Percentiles rank a stretch among this genome's conserved stretches.
Conservation (phyloP, 257 asterid species). For the Capsicum pubescens region DNA sequence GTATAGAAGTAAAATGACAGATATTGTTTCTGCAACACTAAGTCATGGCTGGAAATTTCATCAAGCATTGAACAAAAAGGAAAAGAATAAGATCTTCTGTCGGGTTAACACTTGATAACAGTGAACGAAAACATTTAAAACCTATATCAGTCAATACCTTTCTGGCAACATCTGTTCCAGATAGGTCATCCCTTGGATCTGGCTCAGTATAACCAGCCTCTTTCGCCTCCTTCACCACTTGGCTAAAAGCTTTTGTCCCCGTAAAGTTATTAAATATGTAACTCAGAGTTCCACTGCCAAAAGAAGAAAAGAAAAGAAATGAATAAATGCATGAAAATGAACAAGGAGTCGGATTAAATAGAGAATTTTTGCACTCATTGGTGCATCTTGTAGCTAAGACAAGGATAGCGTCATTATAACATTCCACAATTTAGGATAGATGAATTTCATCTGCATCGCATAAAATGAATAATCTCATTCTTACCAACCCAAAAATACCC, state of each 20-base stretch:
- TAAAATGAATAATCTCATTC: background rate
- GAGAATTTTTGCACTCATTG: constrained; percentile 22
- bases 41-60: background rate
- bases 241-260: constrained; percentile 76
- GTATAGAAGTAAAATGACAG: constrained; percentile 1
- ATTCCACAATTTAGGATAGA: background rate
- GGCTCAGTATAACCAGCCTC: constrained; percentile 98
- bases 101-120: background rate
- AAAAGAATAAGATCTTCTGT: background rate
- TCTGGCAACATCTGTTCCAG: constrained; percentile 98
- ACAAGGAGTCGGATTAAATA: background rate
- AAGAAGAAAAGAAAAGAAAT: constrained; percentile 5
- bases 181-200: constrained; percentile 97
- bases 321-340: constrained; percentile 15
- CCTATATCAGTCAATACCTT: constrained; percentile 56
- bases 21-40: background rate
- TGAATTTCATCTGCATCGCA: constrained; percentile 2
- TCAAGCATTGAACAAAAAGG: background rate
- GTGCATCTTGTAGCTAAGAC: background rate
- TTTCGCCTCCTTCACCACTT: constrained; percentile 93
- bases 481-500: constrained; percentile 90
- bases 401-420: constrained; percentile 12
- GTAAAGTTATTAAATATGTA: constrained; percentile 91
- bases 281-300: constrained; percentile 94
- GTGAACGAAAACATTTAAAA: background rate